These are phyloP conservation scores for Knufia petricola DNA, from an alignment of 2,329 filamentous ascomycete species.

Conservation along the genomic window DNA sequence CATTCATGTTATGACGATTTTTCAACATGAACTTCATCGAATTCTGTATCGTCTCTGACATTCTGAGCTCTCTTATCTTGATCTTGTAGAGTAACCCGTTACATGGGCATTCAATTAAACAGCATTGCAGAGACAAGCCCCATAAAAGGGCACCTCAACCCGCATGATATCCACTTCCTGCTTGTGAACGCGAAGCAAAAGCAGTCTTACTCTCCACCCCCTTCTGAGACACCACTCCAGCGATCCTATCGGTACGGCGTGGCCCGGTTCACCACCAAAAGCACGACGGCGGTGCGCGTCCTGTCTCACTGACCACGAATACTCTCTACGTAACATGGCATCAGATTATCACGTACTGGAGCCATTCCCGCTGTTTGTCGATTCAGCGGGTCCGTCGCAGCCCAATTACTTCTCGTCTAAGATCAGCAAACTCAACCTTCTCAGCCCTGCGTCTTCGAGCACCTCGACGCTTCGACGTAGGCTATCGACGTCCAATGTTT, in stretches of 20 bases:
- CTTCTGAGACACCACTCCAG: no score
- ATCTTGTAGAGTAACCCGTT: not conserved
- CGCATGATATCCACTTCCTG: no score
- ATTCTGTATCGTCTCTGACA: not conserved
- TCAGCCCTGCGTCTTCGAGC: conserved; percentile 12
- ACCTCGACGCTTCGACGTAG: conserved; percentile 7
- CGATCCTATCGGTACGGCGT: no score
- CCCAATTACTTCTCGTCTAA: conserved; percentile 23
- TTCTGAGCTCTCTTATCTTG: not conserved
- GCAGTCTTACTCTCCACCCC: no score
- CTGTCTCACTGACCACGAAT: not conserved
- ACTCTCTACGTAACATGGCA: conserved; percentile 8
- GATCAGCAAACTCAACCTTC: conserved; percentile 19
- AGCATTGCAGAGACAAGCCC: conserved; percentile 1
- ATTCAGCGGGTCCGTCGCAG: conserved; percentile 17
- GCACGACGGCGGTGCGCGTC: not conserved
- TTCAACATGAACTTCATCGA: no score
- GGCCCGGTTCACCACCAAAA: not conserved
- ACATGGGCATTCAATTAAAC: not conserved
- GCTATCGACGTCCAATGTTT: conserved; percentile 15
- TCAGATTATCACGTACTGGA: conserved; percentile 15
- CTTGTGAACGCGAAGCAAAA: no score
- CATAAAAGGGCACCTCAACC: no score
- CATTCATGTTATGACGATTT: no score
- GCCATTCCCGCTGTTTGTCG: conserved; percentile 23